Percentiles rank a stretch among this genome's conserved stretches.
Conservation (phyloP, 495 filamentous ascomycete genomes). For the Xylaria scruposa region DNA sequence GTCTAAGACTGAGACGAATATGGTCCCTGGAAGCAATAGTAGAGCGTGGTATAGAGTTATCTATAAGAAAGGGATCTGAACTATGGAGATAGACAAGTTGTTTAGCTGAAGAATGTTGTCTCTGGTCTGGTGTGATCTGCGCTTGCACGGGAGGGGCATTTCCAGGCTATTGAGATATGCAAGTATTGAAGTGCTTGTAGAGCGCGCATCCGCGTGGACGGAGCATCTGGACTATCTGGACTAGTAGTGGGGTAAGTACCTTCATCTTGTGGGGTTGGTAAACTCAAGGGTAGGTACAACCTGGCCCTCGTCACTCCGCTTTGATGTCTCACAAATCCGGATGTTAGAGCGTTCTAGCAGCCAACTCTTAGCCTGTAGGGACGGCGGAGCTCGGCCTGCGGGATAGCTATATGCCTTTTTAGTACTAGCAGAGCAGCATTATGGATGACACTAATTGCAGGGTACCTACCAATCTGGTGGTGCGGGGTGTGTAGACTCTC, state of each 20-base stretch:
- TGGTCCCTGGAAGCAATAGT: neutral
- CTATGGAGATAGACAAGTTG: too few relatives aligned
- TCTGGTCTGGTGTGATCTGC: neutral
- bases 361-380: neutral
- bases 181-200: conserved; percentile 4
- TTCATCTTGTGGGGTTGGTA: neutral
- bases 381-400: neutral
- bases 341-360: neutral
- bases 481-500: conserved; percentile 33
- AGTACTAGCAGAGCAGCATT: neutral
- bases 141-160: conserved; percentile 24
- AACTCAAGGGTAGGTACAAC: too few relatives aligned
- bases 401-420: conserved; percentile 2
- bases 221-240: neutral
- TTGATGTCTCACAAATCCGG: too few relatives aligned
- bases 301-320: too few relatives aligned
- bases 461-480: conserved; percentile 8
- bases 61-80: neutral
- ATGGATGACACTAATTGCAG: neutral
- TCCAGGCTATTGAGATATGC: conserved; percentile 20
- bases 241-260: neutral
- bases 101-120: neutral
- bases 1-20: neutral
- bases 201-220: neutral
- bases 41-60: neutral